Percentiles rank a stretch among this genome's conserved stretches.
phyloP scores from a whole-genome alignment of 2,329 filamentous ascomycete species.

The Diaporthe caulivora region DNA sequence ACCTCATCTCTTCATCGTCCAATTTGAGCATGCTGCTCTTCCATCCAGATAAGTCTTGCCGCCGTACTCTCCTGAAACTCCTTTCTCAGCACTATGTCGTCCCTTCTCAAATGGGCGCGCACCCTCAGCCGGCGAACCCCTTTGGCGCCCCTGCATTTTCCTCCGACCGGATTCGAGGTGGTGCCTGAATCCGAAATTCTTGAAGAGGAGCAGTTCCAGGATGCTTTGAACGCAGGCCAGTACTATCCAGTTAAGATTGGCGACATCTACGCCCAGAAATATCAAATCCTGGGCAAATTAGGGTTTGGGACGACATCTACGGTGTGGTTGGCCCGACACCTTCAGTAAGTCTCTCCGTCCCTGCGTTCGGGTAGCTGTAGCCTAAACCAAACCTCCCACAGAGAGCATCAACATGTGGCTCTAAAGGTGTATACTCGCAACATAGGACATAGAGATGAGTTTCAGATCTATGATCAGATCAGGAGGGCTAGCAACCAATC shows the following conservation, averaged over 20 bases:
- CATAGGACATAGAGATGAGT: neutral
- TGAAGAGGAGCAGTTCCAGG: neutral
- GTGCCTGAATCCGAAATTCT: neutral
- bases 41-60: neutral
- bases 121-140: neutral
- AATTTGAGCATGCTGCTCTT: too few species aligned
- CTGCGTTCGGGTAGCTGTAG: too few species aligned
- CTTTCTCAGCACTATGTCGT: neutral
- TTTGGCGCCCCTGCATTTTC: neutral
- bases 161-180: neutral
- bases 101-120: neutral
- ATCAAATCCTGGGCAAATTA: neutral
- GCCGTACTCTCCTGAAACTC: neutral
- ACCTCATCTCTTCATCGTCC: too few species aligned
- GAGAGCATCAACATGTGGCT: neutral
- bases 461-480: neutral
- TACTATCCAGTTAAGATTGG: constrained; percentile 1
- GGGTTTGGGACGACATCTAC: constrained; percentile 15
- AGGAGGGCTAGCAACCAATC: neutral
- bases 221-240: neutral
- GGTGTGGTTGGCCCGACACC: constrained; percentile 8
- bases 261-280: neutral
- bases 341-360: neutral
- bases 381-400: neutral
- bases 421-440: neutral